These are phyloP conservation scores for Rhizophora apiculata DNA, from an alignment of 345 rosid species.

Conservation along the genomic window DNA sequence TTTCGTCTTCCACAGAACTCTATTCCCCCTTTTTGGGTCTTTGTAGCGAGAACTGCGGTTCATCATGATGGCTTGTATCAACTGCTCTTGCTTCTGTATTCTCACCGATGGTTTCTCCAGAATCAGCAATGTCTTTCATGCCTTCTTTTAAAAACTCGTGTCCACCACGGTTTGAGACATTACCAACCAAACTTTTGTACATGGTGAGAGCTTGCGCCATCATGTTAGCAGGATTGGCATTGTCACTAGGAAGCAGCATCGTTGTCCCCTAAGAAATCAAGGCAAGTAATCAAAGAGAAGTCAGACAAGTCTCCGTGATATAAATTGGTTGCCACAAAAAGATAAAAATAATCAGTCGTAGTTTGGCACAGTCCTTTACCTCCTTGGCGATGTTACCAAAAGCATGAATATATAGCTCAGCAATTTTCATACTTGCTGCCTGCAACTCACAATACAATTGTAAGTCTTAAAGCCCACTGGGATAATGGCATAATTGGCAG, in stretches of 20 bases:
- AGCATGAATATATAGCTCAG: conserved; percentile 82
- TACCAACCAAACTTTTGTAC: conserved; percentile 63
- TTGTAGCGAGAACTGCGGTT: conserved; percentile 67
- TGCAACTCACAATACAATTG: conserved; percentile 31
- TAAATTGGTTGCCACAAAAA: neutral
- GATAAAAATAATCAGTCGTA: neutral
- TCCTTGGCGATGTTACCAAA: conserved; percentile 87
- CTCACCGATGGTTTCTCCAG: conserved; percentile 25
- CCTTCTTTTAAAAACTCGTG: conserved; percentile 16
- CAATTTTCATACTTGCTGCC: conserved; percentile 88
- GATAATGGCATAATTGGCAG: too few species aligned
- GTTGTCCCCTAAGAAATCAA: conserved; percentile 67
- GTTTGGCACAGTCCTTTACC: conserved; percentile 37
- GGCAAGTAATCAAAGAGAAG: neutral
- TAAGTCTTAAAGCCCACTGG: too few species aligned
- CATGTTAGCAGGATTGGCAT: conserved; percentile 63
- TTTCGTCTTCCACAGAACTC: neutral
- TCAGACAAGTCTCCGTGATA: conserved; percentile 2
- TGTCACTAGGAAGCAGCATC: conserved; percentile 73
- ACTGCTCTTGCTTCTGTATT: conserved; percentile 15
- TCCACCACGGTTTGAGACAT: conserved; percentile 31
- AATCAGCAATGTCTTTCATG: conserved; percentile 18
- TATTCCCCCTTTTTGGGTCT: conserved; percentile 35
- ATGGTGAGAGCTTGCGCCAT: conserved; percentile 74
- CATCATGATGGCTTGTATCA: conserved; percentile 12